Evolutionary conservation across 2,329 filamentous ascomycete genomes (phyloP).

Genomic region (Corynespora cassiicola): DNA sequence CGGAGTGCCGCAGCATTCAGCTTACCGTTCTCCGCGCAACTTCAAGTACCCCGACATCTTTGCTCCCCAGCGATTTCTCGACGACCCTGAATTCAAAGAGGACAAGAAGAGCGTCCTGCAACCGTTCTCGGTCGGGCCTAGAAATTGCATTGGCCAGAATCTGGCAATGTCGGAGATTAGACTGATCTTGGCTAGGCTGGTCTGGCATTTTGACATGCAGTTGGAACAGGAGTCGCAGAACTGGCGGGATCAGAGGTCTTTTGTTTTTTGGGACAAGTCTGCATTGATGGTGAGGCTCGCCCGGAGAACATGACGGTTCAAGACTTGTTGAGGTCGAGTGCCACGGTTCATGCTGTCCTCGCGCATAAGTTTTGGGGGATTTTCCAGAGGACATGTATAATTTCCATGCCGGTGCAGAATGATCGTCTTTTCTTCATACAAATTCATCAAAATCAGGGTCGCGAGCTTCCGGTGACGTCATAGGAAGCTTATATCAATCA

Average conservation of each 20-base stretch:
- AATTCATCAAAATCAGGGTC: no score
- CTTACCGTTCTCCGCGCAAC: slow-evolving; percentile 14
- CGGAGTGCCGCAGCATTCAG: slow-evolving; percentile 20
- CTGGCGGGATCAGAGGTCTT: slow-evolving; percentile 35
- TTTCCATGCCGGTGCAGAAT: no score
- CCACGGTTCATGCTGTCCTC: no score
- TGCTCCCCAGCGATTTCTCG: slow-evolving; percentile 22
- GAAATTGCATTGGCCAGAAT: slow-evolving; percentile 19
- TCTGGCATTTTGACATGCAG: slow-evolving; percentile 45
- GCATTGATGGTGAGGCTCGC: slow-evolving; percentile 29
- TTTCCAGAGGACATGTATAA: no score
- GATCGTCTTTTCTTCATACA: no score
- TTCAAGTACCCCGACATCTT: slow-evolving; percentile 19
- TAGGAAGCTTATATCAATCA: no score
- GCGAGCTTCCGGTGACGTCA: no score
- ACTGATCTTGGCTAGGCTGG: slow-evolving; percentile 37
- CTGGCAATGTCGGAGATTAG: slow-evolving; percentile 41
- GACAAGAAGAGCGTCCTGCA: slow-evolving; percentile 38
- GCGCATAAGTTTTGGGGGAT: no score
- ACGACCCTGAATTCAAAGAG: slow-evolving; percentile 4
- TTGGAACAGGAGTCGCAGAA: slow-evolving; percentile 21
- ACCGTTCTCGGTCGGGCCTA: slow-evolving; percentile 22
- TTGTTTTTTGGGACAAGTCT: slow-evolving; percentile 39
- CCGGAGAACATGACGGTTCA: no score
- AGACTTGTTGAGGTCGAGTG: no score